These are phyloP conservation scores for Stipa capillata DNA, from an alignment of 176 grass and related monocot species.

Conservation along the genomic window DNA sequence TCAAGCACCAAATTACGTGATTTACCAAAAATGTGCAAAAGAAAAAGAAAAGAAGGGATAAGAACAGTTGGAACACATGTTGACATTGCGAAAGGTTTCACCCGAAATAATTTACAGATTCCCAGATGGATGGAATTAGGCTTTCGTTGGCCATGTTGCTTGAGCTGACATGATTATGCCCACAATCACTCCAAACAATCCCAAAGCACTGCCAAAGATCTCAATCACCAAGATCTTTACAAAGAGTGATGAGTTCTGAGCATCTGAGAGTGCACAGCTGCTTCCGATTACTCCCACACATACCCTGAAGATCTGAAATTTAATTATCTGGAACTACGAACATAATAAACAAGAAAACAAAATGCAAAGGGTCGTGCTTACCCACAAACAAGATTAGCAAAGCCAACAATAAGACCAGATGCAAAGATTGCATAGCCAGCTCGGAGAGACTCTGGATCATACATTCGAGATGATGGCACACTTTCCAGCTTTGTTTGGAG, in stretches of 20 bases:
- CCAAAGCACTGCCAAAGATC: constrained; percentile 95
- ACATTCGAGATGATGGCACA: constrained; percentile 56
- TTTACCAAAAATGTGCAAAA: constrained; percentile 18
- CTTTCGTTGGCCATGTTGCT: constrained; percentile 81
- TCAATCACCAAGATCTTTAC: constrained; percentile 98
- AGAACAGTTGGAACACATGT: constrained; percentile 5
- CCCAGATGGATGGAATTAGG: background rate
- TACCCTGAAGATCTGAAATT: constrained; percentile 40
- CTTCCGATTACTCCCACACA: constrained; percentile 98
- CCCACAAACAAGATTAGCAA: constrained; percentile 95
- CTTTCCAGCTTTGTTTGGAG: constrained; percentile 98
- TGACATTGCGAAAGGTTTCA: constrained; percentile 10
- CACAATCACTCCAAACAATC: constrained; percentile 93
- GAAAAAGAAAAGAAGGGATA: background rate
- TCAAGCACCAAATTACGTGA: constrained; percentile 4
- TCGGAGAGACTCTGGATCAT: constrained; percentile 76
- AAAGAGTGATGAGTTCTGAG: constrained; percentile 94
- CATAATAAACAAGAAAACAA: constrained; percentile 13
- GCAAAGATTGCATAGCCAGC: constrained; percentile 97
- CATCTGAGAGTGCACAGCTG: constrained; percentile 92
- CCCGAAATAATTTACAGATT: constrained; percentile 37
- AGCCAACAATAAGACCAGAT: constrained; percentile 91
- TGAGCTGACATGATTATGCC: constrained; percentile 99
- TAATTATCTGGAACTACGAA: background rate
- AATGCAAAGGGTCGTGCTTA: constrained; percentile 23